Base-by-base conservation (phyloP, 2,329 filamentous ascomycete species). In the Akanthomyces muscarius region DNA sequence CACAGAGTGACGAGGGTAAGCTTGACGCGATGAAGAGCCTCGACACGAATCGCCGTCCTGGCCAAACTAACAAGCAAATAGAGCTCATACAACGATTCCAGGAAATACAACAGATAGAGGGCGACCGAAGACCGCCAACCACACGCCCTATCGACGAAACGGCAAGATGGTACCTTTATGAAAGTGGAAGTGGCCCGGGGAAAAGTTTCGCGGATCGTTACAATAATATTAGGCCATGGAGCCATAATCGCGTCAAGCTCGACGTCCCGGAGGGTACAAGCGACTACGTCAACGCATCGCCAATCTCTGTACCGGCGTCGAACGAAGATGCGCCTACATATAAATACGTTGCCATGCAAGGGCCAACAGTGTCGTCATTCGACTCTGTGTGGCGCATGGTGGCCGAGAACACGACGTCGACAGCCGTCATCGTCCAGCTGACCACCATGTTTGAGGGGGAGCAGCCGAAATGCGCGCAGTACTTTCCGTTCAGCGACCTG, bases 321-420 rank as follows among this genome's bases (percentile, higher is more conserved):
- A 73, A 77, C 60, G 71, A 73, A 0, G 66, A 69, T 3, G 71
- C 73, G 10, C 76, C 78, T 1, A 74, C 79, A 3, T 76, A 83
- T 54, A 77, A 83, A 61, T 98, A 96, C 75, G 97, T 99, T 69
- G 95, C 93, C 59, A 97, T 96, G 74, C 92, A 96, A 77, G 95
- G 95, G 0, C 95, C 95, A 6, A 97, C 93, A 71, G 76, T 82
- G 64, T 84, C 86, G 30, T 91, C 90, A 18, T 82, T 89, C 62
- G 86, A 88, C 68, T 92, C 96, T 71, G 90, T 96, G 67, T 99
- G 94, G 91, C 91, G 95, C 71, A 99, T 99, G 95, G 81, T 97
- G 42, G 90, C 91, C 73, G 88, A 96, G 70, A 91, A 96, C 75
- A 75, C 83, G 58, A 71, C 78, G 30, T 86, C 88, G 52, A 86